Evolutionary conservation across 345 rosid species (phyloP).

Genomic region (Eucalyptus cladocalyx): DNA sequence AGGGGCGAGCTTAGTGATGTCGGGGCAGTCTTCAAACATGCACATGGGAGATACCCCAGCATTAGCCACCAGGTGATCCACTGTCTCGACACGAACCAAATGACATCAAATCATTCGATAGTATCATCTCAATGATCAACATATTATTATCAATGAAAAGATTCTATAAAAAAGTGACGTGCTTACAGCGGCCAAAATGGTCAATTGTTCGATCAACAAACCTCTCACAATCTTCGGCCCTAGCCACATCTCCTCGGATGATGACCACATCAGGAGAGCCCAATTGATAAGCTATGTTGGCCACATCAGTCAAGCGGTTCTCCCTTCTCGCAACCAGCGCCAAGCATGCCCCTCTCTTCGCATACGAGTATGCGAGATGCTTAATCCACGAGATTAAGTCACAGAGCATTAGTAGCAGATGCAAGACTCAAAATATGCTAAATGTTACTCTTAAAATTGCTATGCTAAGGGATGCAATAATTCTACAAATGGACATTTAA

Average conservation of each 20-base stretch:
- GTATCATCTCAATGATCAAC: not conserved
- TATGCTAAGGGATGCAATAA: not conserved
- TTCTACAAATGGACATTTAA: not conserved
- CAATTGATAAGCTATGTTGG: constrained; percentile 1
- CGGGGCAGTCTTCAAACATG: not conserved
- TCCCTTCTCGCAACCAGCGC: constrained; percentile 24
- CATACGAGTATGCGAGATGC: constrained; percentile 29
- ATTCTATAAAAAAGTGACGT: not conserved
- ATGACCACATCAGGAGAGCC: constrained; percentile 16
- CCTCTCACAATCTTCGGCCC: constrained; percentile 5
- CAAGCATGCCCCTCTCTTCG: constrained; percentile 16
- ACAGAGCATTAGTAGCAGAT: not conserved
- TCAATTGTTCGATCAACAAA: not conserved
- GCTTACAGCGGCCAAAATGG: constrained; percentile 18
- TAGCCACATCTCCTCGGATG: constrained; percentile 9
- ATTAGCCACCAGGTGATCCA: constrained; percentile 14
- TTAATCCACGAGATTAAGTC: not conserved
- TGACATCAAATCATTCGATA: not conserved
- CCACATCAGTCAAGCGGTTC: constrained; percentile 3
- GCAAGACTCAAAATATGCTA: not conserved
- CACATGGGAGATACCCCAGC: not conserved
- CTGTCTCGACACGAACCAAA: not conserved
- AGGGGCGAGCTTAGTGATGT: not conserved
- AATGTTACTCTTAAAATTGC: not conserved
- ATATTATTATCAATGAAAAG: not conserved